Evolutionary conservation across 345 rosid species (phyloP), one percentile per base, ranked within the genome.

Genomic region (Aethionema arabicum): DNA sequence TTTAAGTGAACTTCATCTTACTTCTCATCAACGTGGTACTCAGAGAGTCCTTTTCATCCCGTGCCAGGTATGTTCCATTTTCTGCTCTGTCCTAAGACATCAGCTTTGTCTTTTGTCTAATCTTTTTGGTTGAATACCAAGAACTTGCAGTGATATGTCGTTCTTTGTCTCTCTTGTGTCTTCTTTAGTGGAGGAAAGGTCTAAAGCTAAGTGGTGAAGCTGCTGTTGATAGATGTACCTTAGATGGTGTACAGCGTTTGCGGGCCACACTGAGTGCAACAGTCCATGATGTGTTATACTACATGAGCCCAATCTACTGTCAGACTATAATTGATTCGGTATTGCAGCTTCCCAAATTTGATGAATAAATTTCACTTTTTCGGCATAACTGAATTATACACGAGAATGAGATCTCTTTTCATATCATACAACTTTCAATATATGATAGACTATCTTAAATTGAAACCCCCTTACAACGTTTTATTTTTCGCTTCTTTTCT

Each of bases 261-360:
- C 95, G 97, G 33, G 82, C 80, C 61, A 87, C 69, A 82, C 80
- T 93, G 72, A 82, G 99, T 63, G 99, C 97, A 51, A 93, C 99
- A 55, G 96, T 80, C 64, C 99, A 93, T 63, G 97, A 93, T 74
- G 99, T 93, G 58, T 74, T 93, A 52, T 90, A 93, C 74, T 93
- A 93, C 78, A 85, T 93, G 99, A 93, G 97, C 74, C 96, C 99
- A 58, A 83, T 93, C 60, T 90, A 93, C 45, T 90, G 97, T 65
- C 99, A 93, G 75, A 89, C 86, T 75, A 90, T 93, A 45, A 83
- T 90, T 56, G 76, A 90, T 70, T 87, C 99, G 86, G 99, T 93
- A 85, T 45, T 58, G 21, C 32, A 31, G 30, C 32, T 43, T 58
- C 51, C 37, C 12, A 41, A 14, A 8, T 15, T 11, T 15, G 6